Evolutionary conservation across 345 rosid species (phyloP).

Genomic region (Noccaea bulbosa): DNA sequence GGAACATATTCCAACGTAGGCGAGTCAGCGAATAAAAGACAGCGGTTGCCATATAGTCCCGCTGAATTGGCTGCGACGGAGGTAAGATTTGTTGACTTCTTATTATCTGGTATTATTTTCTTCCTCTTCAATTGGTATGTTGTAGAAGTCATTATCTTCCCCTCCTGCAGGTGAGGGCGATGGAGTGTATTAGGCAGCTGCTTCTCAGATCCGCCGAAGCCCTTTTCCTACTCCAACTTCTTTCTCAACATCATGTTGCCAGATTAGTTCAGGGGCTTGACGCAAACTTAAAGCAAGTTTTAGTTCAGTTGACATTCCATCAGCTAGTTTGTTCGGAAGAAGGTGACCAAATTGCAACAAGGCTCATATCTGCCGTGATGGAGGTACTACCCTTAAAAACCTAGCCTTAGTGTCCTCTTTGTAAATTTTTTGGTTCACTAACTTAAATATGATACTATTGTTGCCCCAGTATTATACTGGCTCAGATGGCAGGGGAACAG

Average conservation of each 20-base stretch:
- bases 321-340: conserved; percentile 94
- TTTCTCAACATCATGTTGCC: conserved; percentile 82
- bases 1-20: conserved; percentile 70
- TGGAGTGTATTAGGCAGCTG: conserved; percentile 95
- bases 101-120: conserved; percentile 25
- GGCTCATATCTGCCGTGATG: conserved; percentile 84
- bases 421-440: conserved; percentile 22
- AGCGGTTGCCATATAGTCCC: conserved; percentile 77
- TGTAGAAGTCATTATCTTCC: conserved; percentile 25
- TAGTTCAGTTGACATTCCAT: conserved; percentile 85
- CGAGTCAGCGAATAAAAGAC: conserved; percentile 78
- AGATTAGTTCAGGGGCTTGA: conserved; percentile 89
- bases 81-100: conserved; percentile 52
- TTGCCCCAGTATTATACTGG: conserved; percentile 87
- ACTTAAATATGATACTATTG: conserved; percentile 19
- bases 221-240: conserved; percentile 85
- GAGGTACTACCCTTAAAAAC: conserved; percentile 61
- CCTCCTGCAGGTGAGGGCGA: conserved; percentile 78
- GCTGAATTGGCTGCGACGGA: conserved; percentile 95
- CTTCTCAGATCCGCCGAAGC: conserved; percentile 99
- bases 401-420: conserved; percentile 15
- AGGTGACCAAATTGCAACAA: conserved; percentile 88
- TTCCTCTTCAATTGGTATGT: conserved; percentile 24
- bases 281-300: conserved; percentile 58
- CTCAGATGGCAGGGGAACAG: conserved; percentile 98